Percentiles rank a stretch among this genome's conserved stretches.
Evolutionary conservation across 225 moss, liverwort and hornwort genomes (phyloP).

Genomic region (Pleurozium schreberi): DNA sequence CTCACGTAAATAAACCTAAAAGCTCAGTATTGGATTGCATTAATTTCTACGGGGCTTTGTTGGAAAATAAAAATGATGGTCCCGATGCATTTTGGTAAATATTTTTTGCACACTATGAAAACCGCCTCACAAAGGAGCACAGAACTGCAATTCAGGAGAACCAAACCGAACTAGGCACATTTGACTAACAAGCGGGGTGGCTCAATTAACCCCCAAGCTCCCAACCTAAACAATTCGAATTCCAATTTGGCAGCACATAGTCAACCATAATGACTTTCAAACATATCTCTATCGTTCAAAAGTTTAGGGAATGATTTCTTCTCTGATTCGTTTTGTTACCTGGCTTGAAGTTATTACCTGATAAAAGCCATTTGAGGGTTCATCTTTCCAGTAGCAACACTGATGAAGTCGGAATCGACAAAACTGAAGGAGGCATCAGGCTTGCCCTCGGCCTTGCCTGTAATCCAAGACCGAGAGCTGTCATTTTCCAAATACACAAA

Average conservation of each 20-base stretch:
- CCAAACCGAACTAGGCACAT: background rate
- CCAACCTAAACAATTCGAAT: background rate
- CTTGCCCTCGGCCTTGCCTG: slow-evolving; percentile 74
- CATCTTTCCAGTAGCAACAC: slow-evolving; percentile 58
- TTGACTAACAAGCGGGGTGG: background rate
- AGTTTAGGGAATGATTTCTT: background rate
- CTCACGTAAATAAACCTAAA: background rate
- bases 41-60: background rate
- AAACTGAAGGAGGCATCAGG: slow-evolving; percentile 90
- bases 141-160: background rate
- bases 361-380: slow-evolving; percentile 96
- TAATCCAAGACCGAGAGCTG: background rate
- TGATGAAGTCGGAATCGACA: slow-evolving; percentile 72
- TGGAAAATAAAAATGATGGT: background rate
- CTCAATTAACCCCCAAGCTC: background rate
- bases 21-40: background rate
- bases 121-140: background rate
- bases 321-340: background rate
- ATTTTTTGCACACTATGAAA: background rate
- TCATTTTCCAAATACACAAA: background rate
- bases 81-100: background rate
- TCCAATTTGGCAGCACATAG: background rate
- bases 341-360: slow-evolving; percentile 27
- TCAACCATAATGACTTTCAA: background rate
- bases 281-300: background rate